Percentiles rank a stretch among this genome's conserved stretches.
phyloP scores from a whole-genome alignment of 2,329 filamentous ascomycete species.

The Celoporthe dispersa region DNA sequence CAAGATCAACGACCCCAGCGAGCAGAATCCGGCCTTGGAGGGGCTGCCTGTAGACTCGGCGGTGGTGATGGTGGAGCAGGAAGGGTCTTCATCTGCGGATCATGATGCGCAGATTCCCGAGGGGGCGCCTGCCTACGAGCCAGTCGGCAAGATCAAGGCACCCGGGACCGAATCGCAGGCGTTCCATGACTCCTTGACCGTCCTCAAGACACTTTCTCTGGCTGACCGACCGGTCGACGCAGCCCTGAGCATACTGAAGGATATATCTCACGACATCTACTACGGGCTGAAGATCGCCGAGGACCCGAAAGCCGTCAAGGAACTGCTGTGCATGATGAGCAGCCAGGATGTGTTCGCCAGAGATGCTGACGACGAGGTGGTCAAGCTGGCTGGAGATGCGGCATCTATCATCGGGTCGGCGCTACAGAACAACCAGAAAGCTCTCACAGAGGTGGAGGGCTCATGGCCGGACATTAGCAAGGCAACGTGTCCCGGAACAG shows the following conservation, averaged over 20 bases:
- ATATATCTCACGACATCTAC: slow-evolving; percentile 71
- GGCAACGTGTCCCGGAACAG: slow-evolving; percentile 41
- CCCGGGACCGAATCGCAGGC: slow-evolving; percentile 47
- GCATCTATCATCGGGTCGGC: slow-evolving; percentile 61
- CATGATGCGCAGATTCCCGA: slow-evolving; percentile 44
- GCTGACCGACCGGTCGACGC: slow-evolving; percentile 46
- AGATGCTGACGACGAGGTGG: slow-evolving; percentile 32
- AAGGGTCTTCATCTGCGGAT: slow-evolving; percentile 47
- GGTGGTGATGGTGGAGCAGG: slow-evolving; percentile 58
- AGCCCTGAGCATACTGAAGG: slow-evolving; percentile 62
- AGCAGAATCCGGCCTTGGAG: slow-evolving; percentile 51
- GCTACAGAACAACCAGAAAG: slow-evolving; percentile 68
- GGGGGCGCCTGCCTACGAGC: slow-evolving; percentile 61
- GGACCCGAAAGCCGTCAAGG: slow-evolving; percentile 55
- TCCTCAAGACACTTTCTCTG: slow-evolving; percentile 46
- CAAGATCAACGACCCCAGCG: slow-evolving; percentile 65
- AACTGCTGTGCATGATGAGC: slow-evolving; percentile 62
- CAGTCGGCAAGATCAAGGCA: slow-evolving; percentile 60
- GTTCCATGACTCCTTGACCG: slow-evolving; percentile 53
- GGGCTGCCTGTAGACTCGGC: slow-evolving; percentile 58
- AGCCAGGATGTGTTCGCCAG: slow-evolving; percentile 34
- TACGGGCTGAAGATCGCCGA: slow-evolving; percentile 68
- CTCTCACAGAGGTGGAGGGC: slow-evolving; percentile 55
- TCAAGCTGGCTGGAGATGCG: slow-evolving; percentile 49
- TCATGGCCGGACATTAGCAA: slow-evolving; percentile 51